Evolutionary conservation across 164 flowering plant genomes (phyloP).

Genomic region (Annona cherimola): DNA sequence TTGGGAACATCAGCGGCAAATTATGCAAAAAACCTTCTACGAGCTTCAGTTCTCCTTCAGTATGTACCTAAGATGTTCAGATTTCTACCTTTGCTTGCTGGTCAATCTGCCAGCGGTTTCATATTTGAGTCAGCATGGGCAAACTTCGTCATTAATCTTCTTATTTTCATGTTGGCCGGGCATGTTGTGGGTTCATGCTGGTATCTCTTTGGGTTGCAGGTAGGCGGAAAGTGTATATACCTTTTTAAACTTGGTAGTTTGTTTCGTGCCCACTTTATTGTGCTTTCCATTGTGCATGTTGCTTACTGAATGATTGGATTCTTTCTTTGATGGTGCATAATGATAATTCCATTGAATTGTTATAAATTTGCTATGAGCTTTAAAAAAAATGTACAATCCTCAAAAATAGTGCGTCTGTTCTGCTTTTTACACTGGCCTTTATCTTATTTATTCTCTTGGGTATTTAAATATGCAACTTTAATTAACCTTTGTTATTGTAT

Average conservation of each 20-base stretch:
- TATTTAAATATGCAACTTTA: too few species aligned
- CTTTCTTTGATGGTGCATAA: not conserved
- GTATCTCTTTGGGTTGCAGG: constrained; percentile 95
- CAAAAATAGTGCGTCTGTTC: too few species aligned
- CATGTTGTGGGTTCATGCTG: constrained; percentile 88
- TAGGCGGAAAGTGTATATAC: constrained; percentile 13
- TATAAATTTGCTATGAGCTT: not conserved
- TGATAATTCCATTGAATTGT: not conserved
- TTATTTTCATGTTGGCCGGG: constrained; percentile 67
- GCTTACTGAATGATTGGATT: not conserved
- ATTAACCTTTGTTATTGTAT: not conserved
- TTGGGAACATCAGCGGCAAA: constrained; percentile 67
- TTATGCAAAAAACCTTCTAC: constrained; percentile 77
- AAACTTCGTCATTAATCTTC: constrained; percentile 81
- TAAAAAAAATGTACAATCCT: too few species aligned
- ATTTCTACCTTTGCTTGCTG: constrained; percentile 67
- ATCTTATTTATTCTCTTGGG: not conserved
- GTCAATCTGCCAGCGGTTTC: constrained; percentile 72
- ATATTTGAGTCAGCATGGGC: constrained; percentile 97
- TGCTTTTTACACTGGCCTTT: not conserved
- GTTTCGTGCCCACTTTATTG: not conserved
- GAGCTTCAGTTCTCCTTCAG: constrained; percentile 67
- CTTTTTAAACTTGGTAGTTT: not conserved
- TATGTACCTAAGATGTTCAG: constrained; percentile 70
- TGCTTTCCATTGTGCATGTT: not conserved